phyloP scores from a whole-genome alignment of 2,329 filamentous ascomycete species.

The Fusarium aywerte region DNA sequence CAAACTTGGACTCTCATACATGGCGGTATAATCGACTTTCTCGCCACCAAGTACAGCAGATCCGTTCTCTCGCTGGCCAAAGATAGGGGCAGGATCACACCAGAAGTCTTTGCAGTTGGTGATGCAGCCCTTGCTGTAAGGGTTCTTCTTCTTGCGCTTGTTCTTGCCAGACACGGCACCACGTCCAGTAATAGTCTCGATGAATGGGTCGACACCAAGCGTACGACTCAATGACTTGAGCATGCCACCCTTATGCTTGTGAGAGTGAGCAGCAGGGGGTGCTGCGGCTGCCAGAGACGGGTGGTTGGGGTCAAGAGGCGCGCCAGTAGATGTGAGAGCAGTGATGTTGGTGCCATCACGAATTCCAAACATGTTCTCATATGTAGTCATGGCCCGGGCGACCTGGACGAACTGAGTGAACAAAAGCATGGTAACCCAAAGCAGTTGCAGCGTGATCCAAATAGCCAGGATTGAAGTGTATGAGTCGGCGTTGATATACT shows the following conservation, averaged over 20 bases:
- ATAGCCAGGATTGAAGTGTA: slow-evolving; percentile 83
- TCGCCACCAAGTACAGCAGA: slow-evolving; percentile 80
- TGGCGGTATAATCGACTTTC: slow-evolving; percentile 83
- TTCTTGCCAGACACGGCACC: slow-evolving; percentile 71
- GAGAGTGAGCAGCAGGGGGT: slow-evolving; percentile 58
- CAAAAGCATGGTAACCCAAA: slow-evolving; percentile 97
- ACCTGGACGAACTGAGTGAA: slow-evolving; percentile 95
- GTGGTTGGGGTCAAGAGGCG: slow-evolving; percentile 74
- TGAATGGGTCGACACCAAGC: slow-evolving; percentile 91
- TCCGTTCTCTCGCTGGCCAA: slow-evolving; percentile 79
- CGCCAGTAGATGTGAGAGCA: slow-evolving; percentile 81
- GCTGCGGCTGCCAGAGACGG: slow-evolving; percentile 67
- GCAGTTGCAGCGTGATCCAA: slow-evolving; percentile 86
- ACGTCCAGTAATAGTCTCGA: slow-evolving; percentile 88
- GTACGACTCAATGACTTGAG: slow-evolving; percentile 84
- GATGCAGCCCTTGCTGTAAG: slow-evolving; percentile 84
- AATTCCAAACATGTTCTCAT: slow-evolving; percentile 92
- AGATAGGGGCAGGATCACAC: slow-evolving; percentile 87
- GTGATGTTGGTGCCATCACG: slow-evolving; percentile 70
- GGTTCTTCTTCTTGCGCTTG: slow-evolving; percentile 74
- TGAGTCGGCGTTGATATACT: slow-evolving; percentile 79
- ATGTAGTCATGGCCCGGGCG: slow-evolving; percentile 92
- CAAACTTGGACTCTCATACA: slow-evolving; percentile 85
- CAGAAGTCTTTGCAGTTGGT: slow-evolving; percentile 96
- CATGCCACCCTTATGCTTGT: slow-evolving; percentile 71